Percentiles rank a stretch among this genome's conserved stretches.
Conservation (phyloP, 2,329 filamentous ascomycete genomes). For the Ascochyta fabae region DNA sequence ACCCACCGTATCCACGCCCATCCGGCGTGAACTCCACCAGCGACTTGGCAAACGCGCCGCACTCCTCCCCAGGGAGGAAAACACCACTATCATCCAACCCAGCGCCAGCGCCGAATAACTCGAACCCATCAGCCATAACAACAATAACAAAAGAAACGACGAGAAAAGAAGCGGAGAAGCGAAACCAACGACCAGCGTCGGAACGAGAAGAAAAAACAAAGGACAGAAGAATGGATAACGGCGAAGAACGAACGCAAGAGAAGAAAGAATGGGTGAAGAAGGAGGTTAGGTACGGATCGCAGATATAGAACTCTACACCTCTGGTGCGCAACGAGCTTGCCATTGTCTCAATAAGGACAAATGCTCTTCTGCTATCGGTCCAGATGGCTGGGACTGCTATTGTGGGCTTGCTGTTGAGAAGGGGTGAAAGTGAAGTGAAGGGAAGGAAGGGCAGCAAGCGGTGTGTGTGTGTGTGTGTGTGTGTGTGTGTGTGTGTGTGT, state of each 20-base stretch:
- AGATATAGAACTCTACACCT: not conserved
- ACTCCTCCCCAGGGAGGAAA: not conserved
- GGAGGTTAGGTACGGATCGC: not conserved
- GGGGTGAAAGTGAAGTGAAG: not conserved
- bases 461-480: not conserved
- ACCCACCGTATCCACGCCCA: not conserved
- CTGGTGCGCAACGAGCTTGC: not conserved
- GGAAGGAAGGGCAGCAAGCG: too few relatives aligned
- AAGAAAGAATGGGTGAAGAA: not conserved
- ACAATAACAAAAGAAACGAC: not conserved
- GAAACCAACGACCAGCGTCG: slow-evolving; percentile 6
- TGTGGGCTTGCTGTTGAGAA: not conserved
- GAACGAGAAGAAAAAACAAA: not conserved
- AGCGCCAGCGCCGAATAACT: not conserved
- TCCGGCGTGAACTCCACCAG: not conserved
- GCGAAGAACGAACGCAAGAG: not conserved
- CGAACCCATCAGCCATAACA: not conserved
- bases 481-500: not conserved
- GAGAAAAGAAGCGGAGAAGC: not conserved
- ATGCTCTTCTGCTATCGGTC: not conserved
- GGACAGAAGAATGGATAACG: not conserved
- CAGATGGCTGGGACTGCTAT: not conserved
- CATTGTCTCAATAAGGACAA: not conserved
- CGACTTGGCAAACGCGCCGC: not conserved
- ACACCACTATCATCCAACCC: not conserved